These are phyloP conservation scores for Glutinoglossum americanum DNA, from an alignment of 495 filamentous ascomycete genomes.

Conservation along the genomic window DNA sequence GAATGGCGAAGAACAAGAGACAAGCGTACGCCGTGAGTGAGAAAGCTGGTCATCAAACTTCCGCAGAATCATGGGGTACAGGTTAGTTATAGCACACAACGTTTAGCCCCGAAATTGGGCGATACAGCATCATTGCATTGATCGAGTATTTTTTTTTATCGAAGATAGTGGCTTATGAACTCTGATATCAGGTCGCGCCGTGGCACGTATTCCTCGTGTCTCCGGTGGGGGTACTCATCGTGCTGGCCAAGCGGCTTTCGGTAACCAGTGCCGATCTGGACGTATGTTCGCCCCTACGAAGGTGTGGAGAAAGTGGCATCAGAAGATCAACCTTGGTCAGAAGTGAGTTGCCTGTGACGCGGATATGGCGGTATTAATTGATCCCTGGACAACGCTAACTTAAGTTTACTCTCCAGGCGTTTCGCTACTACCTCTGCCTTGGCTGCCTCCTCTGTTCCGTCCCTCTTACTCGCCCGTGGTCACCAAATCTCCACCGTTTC, in stretches of 20 bases:
- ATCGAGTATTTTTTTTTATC: background rate
- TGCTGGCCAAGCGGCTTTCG: conserved; percentile 98
- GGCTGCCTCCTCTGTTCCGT: conserved; percentile 82
- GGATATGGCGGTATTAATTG: background rate
- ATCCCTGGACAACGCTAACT: background rate
- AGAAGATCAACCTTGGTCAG: conserved; percentile 97
- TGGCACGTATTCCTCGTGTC: conserved; percentile 99
- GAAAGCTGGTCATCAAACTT: conserved; percentile 99
- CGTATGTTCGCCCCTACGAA: conserved; percentile 99
- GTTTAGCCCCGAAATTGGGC: background rate
- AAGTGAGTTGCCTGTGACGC: conserved; percentile 32
- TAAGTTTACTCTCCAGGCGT: conserved; percentile 31
- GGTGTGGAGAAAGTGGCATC: conserved; percentile 99
- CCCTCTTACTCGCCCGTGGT: conserved; percentile 88
- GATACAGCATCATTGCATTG: background rate
- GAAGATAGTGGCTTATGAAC: conserved; percentile 11
- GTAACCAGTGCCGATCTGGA: conserved; percentile 98
- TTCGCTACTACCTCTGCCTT: conserved; percentile 94
- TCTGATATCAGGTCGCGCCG: conserved; percentile 64
- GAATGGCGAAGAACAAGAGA: conserved; percentile 99
- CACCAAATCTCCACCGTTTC: conserved; percentile 83
- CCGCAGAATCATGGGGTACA: conserved; percentile 99
- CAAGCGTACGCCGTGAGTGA: conserved; percentile 99
- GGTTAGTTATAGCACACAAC: conserved; percentile 26
- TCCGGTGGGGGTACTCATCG: conserved; percentile 99